A percentile compares a stretch with the other conserved stretches of the same genome.
Evolutionary conservation across 768 basidiomycete species (phyloP).

Genomic region (Cubamyces sp.): DNA sequence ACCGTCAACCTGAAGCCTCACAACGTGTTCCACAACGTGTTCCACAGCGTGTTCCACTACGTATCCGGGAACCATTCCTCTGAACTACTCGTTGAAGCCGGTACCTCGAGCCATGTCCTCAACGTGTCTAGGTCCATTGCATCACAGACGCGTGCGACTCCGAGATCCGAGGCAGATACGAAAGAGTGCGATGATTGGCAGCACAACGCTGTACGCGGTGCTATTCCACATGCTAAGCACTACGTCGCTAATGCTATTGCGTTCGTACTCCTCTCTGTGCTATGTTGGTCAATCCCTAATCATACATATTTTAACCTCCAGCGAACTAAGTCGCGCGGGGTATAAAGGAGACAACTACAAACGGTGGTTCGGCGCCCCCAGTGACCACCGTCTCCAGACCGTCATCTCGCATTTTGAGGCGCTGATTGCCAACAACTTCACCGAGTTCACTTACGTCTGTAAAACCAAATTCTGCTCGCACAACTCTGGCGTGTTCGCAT

Average conservation of each 20-base stretch:
- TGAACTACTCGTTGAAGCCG: neutral
- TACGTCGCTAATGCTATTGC: conserved; percentile 1
- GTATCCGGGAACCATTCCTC: neutral
- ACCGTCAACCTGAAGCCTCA: conserved; percentile 40
- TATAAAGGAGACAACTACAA: conserved; percentile 6
- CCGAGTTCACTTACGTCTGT: conserved; percentile 12
- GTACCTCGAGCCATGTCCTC: neutral
- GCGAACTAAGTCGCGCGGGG: neutral
- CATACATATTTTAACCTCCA: neutral
- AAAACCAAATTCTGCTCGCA: conserved; percentile 40
- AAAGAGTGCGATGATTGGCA: conserved; percentile 9
- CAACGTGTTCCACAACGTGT: conserved; percentile 41
- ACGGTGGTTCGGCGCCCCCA: conserved; percentile 13
- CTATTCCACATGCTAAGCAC: neutral
- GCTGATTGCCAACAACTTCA: conserved; percentile 17
- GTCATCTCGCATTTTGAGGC: conserved; percentile 11
- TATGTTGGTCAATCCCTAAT: neutral
- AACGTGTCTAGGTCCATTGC: neutral
- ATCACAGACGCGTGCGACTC: neutral
- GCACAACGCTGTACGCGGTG: neutral
- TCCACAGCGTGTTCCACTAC: conserved; percentile 41
- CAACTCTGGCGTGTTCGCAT: conserved; percentile 2
- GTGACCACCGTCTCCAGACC: neutral
- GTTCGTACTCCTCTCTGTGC: neutral
- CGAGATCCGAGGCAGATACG: neutral